phyloP scores from a whole-genome alignment of 257 asterid species.

The Petunia axillaris region DNA sequence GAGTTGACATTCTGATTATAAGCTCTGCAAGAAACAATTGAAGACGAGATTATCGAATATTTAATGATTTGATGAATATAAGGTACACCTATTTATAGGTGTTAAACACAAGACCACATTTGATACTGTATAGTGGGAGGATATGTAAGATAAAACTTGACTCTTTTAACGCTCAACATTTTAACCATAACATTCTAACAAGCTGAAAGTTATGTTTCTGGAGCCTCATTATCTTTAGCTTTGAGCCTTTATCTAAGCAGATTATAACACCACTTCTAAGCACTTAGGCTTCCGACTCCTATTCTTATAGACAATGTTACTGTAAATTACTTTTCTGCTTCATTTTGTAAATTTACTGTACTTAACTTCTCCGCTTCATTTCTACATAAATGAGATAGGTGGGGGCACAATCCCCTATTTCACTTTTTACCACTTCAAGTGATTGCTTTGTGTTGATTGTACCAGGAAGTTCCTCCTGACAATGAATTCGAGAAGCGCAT shows the following conservation, averaged over 20 bases:
- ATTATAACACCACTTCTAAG: background rate
- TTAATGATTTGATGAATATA: background rate
- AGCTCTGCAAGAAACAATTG: too few species aligned
- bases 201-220: background rate
- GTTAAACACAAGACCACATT: background rate
- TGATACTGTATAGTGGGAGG: background rate
- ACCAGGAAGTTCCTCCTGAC: conserved; percentile 78
- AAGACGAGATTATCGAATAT: background rate
- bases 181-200: background rate
- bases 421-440: background rate
- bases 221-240: background rate
- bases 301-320: background rate
- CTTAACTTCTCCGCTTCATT: too few species aligned
- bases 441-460: conserved; percentile 28
- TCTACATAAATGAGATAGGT: background rate
- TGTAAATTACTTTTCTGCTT: background rate
- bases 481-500: conserved; percentile 88
- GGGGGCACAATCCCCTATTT: background rate
- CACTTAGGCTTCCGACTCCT: background rate
- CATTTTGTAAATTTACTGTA: background rate
- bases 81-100: background rate
- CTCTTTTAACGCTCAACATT: background rate
- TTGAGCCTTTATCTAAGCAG: background rate
- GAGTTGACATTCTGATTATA: conserved; percentile 41
- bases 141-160: background rate